These are phyloP conservation scores for Lichtheimia ramosa DNA, from an alignment of 371 early-diverging fungal genomes.

Conservation along the genomic window DNA sequence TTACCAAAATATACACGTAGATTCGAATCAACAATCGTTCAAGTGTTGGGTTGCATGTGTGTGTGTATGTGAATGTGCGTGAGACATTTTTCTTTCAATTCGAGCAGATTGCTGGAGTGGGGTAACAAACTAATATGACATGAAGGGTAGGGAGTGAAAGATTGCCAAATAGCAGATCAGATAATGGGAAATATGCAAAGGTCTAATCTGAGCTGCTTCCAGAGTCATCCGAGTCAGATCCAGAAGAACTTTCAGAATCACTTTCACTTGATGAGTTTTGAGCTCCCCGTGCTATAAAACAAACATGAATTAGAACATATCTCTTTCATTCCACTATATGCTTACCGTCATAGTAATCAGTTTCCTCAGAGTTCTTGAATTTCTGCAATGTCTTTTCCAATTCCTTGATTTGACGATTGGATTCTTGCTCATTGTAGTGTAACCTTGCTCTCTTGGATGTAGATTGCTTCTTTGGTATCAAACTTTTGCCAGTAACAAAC, in stretches of 20 bases:
- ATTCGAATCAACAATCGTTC: not conserved
- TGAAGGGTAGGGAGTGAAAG: not conserved
- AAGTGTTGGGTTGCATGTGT: not conserved
- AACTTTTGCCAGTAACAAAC: slow-evolving; percentile 71
- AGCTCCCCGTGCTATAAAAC: not conserved
- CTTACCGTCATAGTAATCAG: slow-evolving; percentile 18
- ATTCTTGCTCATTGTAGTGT: slow-evolving; percentile 51
- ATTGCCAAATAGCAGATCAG: not conserved
- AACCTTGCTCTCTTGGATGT: slow-evolving; percentile 26
- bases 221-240: slow-evolving; percentile 77
- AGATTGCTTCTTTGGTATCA: slow-evolving; percentile 18
- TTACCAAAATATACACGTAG: not conserved
- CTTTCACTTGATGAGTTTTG: slow-evolving; percentile 59
- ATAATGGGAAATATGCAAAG: slow-evolving; percentile 27
- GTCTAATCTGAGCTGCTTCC: slow-evolving; percentile 73
- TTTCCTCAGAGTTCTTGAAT: slow-evolving; percentile 26
- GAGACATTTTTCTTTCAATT: not conserved
- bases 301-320: not conserved
- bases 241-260: slow-evolving; percentile 59
- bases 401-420: slow-evolving; percentile 60
- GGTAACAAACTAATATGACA: not conserved
- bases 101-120: not conserved
- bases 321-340: not conserved
- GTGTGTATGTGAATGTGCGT: slow-evolving; percentile 4
- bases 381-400: slow-evolving; percentile 69